phyloP scores from a whole-genome alignment of 2,329 filamentous ascomycete genomes.

The Colletotrichum sp. region DNA sequence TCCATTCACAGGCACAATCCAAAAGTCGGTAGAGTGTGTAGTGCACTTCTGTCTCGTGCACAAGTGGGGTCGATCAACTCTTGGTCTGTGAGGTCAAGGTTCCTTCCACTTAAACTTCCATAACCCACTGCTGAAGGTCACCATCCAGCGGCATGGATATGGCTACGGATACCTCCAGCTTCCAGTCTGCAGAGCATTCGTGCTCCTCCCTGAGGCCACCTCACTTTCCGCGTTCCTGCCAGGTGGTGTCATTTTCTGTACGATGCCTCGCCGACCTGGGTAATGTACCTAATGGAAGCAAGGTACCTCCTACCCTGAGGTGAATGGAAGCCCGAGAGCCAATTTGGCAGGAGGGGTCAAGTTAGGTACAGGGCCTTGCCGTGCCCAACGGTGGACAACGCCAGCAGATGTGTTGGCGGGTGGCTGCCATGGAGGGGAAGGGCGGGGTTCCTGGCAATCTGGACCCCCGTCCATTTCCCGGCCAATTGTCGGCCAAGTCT shows the following conservation, averaged over 20 bases:
- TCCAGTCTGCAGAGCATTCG: background rate
- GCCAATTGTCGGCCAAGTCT: slow-evolving; percentile 14
- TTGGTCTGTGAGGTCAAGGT: background rate
- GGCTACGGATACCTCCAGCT: background rate
- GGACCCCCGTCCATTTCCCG: background rate
- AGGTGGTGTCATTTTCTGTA: background rate
- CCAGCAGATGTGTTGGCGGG: background rate
- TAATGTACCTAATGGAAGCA: background rate
- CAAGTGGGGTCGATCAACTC: slow-evolving; percentile 35
- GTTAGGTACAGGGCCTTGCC: background rate
- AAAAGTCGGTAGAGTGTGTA: slow-evolving; percentile 41
- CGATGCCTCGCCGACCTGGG: background rate
- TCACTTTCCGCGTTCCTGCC: background rate
- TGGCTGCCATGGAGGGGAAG: background rate
- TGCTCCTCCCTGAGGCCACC: background rate
- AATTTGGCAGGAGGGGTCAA: slow-evolving; percentile 11
- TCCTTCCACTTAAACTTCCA: background rate
- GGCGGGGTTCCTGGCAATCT: slow-evolving; percentile 15
- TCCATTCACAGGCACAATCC: slow-evolving; percentile 23
- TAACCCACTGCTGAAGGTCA: background rate
- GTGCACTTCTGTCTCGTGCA: slow-evolving; percentile 35
- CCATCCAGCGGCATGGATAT: background rate
- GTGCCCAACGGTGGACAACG: background rate
- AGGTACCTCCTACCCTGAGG: background rate
- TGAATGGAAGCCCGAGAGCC: background rate